phyloP scores from a whole-genome alignment of 345 rosid genomes.

The Syzygium aromaticum region DNA sequence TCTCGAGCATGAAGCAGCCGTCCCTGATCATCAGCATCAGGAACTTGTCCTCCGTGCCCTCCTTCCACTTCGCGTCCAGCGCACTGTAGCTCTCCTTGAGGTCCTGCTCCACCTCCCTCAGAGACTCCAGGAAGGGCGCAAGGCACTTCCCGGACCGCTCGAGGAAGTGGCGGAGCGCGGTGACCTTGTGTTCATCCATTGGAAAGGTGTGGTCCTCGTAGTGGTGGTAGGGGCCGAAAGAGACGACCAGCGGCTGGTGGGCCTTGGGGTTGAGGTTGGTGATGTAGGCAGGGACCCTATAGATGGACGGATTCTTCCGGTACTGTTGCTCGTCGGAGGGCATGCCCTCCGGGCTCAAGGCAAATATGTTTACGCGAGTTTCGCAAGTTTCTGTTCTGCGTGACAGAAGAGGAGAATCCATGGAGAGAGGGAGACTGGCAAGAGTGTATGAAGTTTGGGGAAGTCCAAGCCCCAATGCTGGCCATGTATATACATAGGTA shows the following conservation, averaged over 20 bases:
- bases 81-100: no score
- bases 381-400: neutral
- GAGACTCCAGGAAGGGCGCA: no score
- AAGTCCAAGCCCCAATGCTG: no score
- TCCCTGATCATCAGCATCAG: conserved; percentile 37
- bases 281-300: conserved; percentile 23
- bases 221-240: conserved; percentile 31
- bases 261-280: conserved; percentile 21
- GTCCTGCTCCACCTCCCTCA: no score
- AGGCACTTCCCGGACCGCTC: no score
- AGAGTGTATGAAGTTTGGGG: no score
- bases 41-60: neutral
- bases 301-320: conserved; percentile 33
- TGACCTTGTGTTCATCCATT: conserved; percentile 10
- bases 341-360: neutral
- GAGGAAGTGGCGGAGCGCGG: neutral
- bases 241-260: conserved; percentile 29
- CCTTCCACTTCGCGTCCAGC: neutral
- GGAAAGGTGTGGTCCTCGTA: neutral
- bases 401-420: neutral
- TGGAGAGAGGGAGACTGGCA: no score
- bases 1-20: conserved; percentile 48
- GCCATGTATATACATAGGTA: no score
- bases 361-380: no score
- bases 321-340: neutral